Evolutionary conservation across 2,329 filamentous ascomycete species (phyloP).

Genomic region (Cadophora luteo-olivacea): DNA sequence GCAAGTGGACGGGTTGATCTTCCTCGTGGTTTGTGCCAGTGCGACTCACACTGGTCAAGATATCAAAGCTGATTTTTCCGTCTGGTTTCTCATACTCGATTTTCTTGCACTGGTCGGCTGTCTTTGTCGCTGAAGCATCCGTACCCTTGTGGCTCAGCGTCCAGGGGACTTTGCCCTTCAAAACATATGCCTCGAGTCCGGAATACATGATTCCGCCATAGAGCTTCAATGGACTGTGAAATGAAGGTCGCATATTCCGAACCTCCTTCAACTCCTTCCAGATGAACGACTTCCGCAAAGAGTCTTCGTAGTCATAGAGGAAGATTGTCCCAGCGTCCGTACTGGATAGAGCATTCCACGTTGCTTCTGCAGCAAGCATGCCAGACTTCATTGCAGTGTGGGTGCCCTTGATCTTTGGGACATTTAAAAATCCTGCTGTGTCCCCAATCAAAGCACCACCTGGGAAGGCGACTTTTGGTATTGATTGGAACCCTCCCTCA

Average conservation of each 20-base stretch:
- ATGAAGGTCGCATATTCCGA: conserved; percentile 96
- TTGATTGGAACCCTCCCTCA: conserved; percentile 96
- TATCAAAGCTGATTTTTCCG: conserved; percentile 93
- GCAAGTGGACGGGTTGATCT: conserved; percentile 94
- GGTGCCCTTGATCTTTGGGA: conserved; percentile 98
- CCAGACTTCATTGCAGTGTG: conserved; percentile 98
- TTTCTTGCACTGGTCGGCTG: conserved; percentile 79
- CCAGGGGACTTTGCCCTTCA: conserved; percentile 89
- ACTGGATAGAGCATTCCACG: conserved; percentile 75
- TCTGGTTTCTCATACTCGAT: conserved; percentile 98
- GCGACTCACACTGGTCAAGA: conserved; percentile 91
- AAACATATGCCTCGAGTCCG: conserved; percentile 85
- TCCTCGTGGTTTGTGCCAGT: conserved; percentile 99
- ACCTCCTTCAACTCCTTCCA: conserved; percentile 96
- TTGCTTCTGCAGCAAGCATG: conserved; percentile 93
- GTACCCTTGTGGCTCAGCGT: conserved; percentile 84
- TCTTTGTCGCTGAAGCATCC: conserved; percentile 81
- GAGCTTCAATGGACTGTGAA: conserved; percentile 85
- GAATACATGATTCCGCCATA: conserved; percentile 94
- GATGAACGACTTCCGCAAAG: conserved; percentile 83
- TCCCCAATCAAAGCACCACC: conserved; percentile 95
- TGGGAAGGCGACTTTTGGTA: conserved; percentile 95
- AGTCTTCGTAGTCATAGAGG: conserved; percentile 92
- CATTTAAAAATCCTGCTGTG: conserved; percentile 94
- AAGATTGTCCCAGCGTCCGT: conserved; percentile 76